Evolutionary conservation across 2,329 filamentous ascomycete genomes (phyloP), one percentile per base, ranked within the genome.

Genomic region (Conoideocrella luteorostrata): DNA sequence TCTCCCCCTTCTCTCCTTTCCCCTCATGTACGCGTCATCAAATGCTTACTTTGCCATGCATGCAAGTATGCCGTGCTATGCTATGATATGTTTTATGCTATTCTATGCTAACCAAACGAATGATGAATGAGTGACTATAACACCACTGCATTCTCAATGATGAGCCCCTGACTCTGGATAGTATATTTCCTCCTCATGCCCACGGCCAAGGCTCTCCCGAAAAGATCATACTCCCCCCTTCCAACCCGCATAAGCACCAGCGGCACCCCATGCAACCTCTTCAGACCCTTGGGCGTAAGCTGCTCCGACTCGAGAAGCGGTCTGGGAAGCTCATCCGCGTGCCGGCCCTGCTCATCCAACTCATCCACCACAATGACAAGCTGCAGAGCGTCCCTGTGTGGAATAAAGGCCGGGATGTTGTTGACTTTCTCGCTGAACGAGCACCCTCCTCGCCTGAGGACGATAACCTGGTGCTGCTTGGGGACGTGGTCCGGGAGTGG

Each of bases 241-340:
- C 82, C 84, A 0, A 86, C 88, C 0, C 80, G 80, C 17, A 95
- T 77, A 77, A 97, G 86, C 30, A 95, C 74, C 77, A 96, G 80
- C 11, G 86, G 79, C 29, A 97, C 83, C 3, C 82, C 83, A 55
- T 89, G 74, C 33, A 80, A 76, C 10, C 89, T 70, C 42, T 75
- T 72, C 41, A 89, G 69, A 0, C 89, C 88, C 4, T 72, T 75
- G 0, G 82, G 79, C 2, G 85, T 89, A 39, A 71, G 65, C 67
- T 96, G 91, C 40, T 71, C 67, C 50, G 84, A 75, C 41, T 95
- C 87, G 4, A 98, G 71, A 38, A 93, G 65, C 2, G 93, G 93
- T 28, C 74, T 63, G 50, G 73, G 64, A 43, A 66, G 50, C 7
- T 58, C 60, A 15, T 59, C 56, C 24, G 57, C 61, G 9, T 46